Conservation (phyloP, 257 asterid species). For the Scutellaria barbata region DNA sequence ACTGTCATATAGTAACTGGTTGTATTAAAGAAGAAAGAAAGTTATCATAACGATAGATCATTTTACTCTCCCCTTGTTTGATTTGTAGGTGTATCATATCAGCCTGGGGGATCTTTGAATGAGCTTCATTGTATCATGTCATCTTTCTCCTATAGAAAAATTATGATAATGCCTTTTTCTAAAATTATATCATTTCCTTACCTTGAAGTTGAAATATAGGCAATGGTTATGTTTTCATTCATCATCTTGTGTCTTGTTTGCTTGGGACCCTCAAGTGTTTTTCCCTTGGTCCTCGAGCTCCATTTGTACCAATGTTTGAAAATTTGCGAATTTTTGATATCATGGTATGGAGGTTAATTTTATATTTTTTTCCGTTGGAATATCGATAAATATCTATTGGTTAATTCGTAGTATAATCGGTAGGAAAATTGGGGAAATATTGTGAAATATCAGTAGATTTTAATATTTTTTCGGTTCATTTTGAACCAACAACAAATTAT, state of each 20-base stretch:
- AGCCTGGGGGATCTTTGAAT: constrained; percentile 39
- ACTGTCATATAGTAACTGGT: constrained; percentile 23
- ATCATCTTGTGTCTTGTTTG: constrained; percentile 22
- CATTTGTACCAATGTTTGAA: background rate
- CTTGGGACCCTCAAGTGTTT: constrained; percentile 2
- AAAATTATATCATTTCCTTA: constrained; percentile 1
- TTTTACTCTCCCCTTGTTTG: constrained; percentile 32
- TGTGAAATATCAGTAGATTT: too few relatives aligned
- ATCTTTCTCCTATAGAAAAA: constrained; percentile 50
- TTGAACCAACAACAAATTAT: too few relatives aligned
- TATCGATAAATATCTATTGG: too few relatives aligned
- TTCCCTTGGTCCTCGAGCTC: background rate
- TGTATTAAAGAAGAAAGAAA: constrained; percentile 28
- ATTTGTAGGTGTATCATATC: constrained; percentile 40
- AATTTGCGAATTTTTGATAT: too few relatives aligned
- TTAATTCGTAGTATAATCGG: too few relatives aligned
- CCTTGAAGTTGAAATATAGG: constrained; percentile 50
- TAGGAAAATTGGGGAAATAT: too few relatives aligned
- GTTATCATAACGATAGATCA: constrained; percentile 54
- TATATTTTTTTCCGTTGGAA: too few relatives aligned
- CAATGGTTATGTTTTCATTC: constrained; percentile 28
- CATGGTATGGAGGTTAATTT: too few relatives aligned
- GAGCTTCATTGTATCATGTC: constrained; percentile 52
- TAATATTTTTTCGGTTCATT: too few relatives aligned
- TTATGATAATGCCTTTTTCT: constrained; percentile 33